Evolutionary conservation across 1,284 basidiomycete genomes (phyloP).

Genomic region (Laetiporus sulphureus): DNA sequence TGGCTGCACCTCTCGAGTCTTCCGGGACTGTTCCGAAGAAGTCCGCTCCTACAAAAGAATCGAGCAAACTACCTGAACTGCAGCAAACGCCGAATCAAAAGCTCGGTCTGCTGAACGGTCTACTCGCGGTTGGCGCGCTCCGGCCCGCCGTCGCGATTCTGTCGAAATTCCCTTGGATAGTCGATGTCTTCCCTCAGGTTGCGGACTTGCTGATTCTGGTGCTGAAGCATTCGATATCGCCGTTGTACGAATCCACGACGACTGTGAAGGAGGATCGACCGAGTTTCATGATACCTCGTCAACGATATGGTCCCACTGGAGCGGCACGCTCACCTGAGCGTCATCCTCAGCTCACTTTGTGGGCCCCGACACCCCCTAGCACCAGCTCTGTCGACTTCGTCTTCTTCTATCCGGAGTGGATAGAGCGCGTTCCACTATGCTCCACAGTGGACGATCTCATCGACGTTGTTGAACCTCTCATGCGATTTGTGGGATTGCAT

Average conservation of each 20-base stretch:
- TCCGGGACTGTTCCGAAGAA: slow-evolving; percentile 23
- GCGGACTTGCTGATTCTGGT: slow-evolving; percentile 81
- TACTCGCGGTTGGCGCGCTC: slow-evolving; percentile 83
- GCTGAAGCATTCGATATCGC: slow-evolving; percentile 59
- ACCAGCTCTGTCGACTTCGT: slow-evolving; percentile 68
- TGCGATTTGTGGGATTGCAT: slow-evolving; percentile 72
- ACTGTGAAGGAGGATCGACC: slow-evolving; percentile 47
- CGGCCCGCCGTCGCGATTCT: slow-evolving; percentile 75
- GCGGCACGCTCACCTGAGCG: slow-evolving; percentile 42
- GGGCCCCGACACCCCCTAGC: slow-evolving; percentile 70
- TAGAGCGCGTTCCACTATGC: slow-evolving; percentile 63
- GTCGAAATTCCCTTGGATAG: slow-evolving; percentile 81
- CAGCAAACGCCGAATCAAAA: slow-evolving; percentile 76
- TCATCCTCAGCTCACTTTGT: slow-evolving; percentile 58
- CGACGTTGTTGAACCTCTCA: slow-evolving; percentile 68
- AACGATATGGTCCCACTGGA: slow-evolving; percentile 55
- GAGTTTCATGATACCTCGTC: slow-evolving; percentile 55
- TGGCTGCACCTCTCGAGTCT: slow-evolving; percentile 85
- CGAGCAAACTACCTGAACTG: slow-evolving; percentile 39
- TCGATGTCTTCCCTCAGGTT: slow-evolving; percentile 75
- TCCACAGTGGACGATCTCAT: slow-evolving; percentile 60
- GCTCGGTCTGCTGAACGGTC: slow-evolving; percentile 70
- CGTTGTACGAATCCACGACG: slow-evolving; percentile 56
- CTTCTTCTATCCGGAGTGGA: slow-evolving; percentile 89
- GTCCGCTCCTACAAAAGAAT: slow-evolving; percentile 24